These are phyloP conservation scores for Ogataea glucozyma DNA, from an alignment of 805 yeast genomes.

Conservation along the genomic window DNA sequence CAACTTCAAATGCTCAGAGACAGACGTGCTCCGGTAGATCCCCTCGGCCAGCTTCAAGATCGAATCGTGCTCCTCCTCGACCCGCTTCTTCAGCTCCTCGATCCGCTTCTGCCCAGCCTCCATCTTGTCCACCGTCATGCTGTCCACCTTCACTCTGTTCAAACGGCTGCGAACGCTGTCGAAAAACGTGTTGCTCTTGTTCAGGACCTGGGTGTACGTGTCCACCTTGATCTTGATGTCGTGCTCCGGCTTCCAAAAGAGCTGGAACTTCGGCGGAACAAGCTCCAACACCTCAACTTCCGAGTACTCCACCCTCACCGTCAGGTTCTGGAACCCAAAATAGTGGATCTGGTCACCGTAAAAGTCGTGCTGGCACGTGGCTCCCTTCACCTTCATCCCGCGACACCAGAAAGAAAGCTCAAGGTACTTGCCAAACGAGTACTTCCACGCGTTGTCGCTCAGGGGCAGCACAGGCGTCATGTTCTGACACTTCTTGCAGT, in stretches of 20 bases:
- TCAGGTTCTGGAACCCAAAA: conserved; percentile 77
- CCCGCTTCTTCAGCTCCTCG: conserved; percentile 54
- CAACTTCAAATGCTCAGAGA: conserved; percentile 67
- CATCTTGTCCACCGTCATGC: conserved; percentile 67
- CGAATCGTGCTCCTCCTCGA: conserved; percentile 49
- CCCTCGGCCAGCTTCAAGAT: conserved; percentile 48
- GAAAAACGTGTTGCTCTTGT: conserved; percentile 62
- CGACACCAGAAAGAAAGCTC: conserved; percentile 83
- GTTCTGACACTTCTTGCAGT: conserved; percentile 75
- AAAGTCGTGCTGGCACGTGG: conserved; percentile 74
- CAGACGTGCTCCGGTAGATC: conserved; percentile 54
- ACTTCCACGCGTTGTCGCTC: conserved; percentile 85
- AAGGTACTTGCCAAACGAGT: conserved; percentile 89
- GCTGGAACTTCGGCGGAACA: conserved; percentile 68
- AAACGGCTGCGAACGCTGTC: conserved; percentile 69
- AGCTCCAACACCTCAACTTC: conserved; percentile 76
- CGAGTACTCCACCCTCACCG: conserved; percentile 77
- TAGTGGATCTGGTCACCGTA: conserved; percentile 80
- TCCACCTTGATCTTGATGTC: conserved; percentile 71
- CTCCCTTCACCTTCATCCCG: conserved; percentile 55
- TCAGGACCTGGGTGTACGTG: conserved; percentile 52
- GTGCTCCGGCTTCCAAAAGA: conserved; percentile 70
- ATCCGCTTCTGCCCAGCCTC: conserved; percentile 67
- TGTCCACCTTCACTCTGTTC: conserved; percentile 74
- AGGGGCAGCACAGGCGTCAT: conserved; percentile 77